phyloP scores from a whole-genome alignment of 371 early-diverging fungal species.

The Apophysomyces ossiformis region DNA sequence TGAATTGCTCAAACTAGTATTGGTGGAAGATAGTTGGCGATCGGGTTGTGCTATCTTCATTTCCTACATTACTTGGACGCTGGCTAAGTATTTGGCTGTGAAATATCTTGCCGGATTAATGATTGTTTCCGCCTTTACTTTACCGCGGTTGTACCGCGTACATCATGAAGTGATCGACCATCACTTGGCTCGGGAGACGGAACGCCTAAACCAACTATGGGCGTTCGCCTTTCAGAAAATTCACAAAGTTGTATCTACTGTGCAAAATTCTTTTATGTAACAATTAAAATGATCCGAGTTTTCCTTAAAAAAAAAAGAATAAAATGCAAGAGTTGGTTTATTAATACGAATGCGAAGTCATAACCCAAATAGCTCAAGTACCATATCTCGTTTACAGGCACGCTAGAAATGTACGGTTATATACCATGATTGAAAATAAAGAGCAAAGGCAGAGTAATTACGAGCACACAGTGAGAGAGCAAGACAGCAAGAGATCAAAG shows the following conservation, averaged over 20 bases:
- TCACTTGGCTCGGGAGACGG: background rate
- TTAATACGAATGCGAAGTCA: too few species aligned
- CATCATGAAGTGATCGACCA: background rate
- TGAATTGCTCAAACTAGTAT: constrained; percentile 11
- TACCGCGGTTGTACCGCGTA: constrained; percentile 9
- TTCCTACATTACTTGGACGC: constrained; percentile 10
- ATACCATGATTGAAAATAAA: too few species aligned
- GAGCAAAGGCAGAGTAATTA: too few species aligned
- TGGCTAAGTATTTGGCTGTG: constrained; percentile 7
- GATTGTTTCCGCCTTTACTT: background rate
- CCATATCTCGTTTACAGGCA: too few species aligned
- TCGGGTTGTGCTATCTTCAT: constrained; percentile 13
- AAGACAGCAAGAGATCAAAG: too few species aligned
- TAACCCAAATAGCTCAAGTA: too few species aligned
- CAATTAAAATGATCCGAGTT: background rate
- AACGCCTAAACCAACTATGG: background rate
- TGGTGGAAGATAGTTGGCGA: constrained; percentile 9
- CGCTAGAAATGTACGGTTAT: too few species aligned
- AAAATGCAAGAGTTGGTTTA: too few species aligned
- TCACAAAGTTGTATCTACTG: background rate
- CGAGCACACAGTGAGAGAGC: too few species aligned
- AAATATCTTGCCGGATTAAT: background rate
- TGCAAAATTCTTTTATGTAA: background rate
- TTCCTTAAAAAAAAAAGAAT: background rate
- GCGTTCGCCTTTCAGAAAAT: background rate